These are phyloP conservation scores for grape (Vitis vinifera) DNA, from an alignment of 164 flowering plant species.

Conservation along the genomic window ASM3070453v1 NC_081822.1:23968001-23968500, in stretches of 20 bases:
- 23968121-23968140: neutral
- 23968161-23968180: too few species aligned
- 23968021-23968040: too few species aligned
- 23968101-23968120: too few species aligned
- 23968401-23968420: conserved; percentile 55
- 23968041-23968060: too few species aligned
- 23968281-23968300: neutral
- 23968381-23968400: conserved; percentile 57
- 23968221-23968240: conserved; percentile 43
- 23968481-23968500: neutral
- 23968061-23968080: too few species aligned
- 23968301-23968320: neutral
- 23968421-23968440: conserved; percentile 37
- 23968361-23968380: conserved; percentile 59
- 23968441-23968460: neutral
- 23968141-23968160: neutral
- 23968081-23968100: too few species aligned
- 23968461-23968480: conserved; percentile 20
- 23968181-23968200: conserved; percentile 71
- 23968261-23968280: neutral
- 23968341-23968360: conserved; percentile 30
- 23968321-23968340: neutral
- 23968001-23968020: too few species aligned
- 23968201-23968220: conserved; percentile 73
- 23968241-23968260: too few species aligned